Evolutionary conservation across 78 protist species (phyloP).

Genomic region (Anaeramoeba flamelloides): DNA sequence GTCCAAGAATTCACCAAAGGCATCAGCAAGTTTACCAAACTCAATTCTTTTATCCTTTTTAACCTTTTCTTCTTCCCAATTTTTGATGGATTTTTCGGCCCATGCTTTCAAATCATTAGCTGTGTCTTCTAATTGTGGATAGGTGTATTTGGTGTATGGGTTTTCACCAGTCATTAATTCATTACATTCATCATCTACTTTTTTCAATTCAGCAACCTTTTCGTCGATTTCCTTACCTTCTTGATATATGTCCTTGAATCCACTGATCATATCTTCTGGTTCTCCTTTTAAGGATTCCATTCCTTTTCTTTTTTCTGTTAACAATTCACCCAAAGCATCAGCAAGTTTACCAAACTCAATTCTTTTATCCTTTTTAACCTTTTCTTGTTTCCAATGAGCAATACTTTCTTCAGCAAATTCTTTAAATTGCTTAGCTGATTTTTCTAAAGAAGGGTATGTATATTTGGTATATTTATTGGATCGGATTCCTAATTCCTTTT

Average conservation of each 20-base stretch:
- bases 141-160: not conserved
- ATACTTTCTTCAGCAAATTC: too few species aligned
- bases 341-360: not conserved
- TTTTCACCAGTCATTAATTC: not conserved
- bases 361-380: too few species aligned
- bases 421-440: too few species aligned
- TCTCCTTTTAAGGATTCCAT: not conserved
- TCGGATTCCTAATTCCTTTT: not conserved
- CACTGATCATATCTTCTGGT: not conserved
- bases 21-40: not conserved
- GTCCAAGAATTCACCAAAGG: not conserved
- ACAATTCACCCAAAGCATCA: not conserved
- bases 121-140: not conserved
- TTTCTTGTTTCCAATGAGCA: too few species aligned
- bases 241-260: not conserved
- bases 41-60: constrained; percentile 1
- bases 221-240: not conserved
- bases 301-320: not conserved
- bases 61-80: not conserved
- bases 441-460: too few species aligned
- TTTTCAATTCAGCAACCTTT: not conserved
- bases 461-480: not conserved
- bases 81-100: not conserved
- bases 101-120: not conserved
- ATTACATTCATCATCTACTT: not conserved